Percentiles rank a stretch among this genome's conserved stretches.
phyloP scores from a whole-genome alignment of 73 alveolate species.

The Tetrahymena borealis region DNA sequence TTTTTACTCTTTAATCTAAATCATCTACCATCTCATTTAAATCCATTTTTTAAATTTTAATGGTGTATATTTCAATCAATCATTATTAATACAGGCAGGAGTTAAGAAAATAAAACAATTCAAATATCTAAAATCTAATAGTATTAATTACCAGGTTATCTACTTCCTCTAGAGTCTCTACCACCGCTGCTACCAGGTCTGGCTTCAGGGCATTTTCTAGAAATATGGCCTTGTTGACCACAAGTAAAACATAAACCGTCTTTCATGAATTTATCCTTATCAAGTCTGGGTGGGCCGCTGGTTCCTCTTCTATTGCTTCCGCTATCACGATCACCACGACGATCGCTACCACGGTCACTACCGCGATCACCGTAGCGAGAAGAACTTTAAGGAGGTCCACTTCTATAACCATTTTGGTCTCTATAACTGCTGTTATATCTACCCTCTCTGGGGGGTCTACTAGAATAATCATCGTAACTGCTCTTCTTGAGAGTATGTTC shows the following conservation, averaged over 20 bases:
- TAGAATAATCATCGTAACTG: background rate
- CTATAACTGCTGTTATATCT: background rate
- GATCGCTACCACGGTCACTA: background rate
- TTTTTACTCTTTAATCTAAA: too few relatives aligned
- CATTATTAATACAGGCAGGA: too few relatives aligned
- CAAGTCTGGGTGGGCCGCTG: background rate
- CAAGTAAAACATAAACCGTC: background rate
- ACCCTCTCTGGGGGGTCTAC: background rate
- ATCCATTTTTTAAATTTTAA: too few relatives aligned
- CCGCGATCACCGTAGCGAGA: background rate
- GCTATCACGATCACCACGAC: background rate
- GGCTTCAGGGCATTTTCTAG: background rate
- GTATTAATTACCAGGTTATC: background rate
- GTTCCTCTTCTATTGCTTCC: background rate
- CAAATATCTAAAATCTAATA: background rate
- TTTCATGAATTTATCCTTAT: background rate
- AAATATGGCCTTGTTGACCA: background rate
- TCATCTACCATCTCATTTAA: too few relatives aligned
- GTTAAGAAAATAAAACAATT: background rate
- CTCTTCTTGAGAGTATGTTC: slow-evolving; percentile 1
- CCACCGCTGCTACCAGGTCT: background rate
- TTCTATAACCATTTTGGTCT: background rate
- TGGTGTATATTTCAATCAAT: too few relatives aligned
- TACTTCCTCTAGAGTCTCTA: background rate
- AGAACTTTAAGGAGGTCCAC: background rate